These are phyloP conservation scores for Fusarium sp. DNA, from an alignment of 2,329 filamentous ascomycete genomes.

Conservation along the genomic window DNA sequence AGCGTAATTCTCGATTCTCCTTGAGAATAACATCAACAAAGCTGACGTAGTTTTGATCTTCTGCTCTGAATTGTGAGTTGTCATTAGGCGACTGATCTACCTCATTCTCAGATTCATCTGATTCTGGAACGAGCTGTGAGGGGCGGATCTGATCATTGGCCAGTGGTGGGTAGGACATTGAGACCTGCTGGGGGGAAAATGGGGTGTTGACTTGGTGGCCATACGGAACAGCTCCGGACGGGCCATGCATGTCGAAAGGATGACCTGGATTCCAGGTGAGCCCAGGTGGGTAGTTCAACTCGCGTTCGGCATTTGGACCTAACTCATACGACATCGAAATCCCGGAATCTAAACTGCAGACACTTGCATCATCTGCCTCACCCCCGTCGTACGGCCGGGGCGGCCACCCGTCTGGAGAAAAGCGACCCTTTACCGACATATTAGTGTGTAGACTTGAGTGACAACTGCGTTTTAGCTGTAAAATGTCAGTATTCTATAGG, in stretches of 20 bases:
- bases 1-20: neutral
- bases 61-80: neutral
- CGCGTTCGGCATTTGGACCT: neutral
- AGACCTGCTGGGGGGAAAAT: neutral
- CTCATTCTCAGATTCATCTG: neutral
- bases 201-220: neutral
- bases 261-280: neutral
- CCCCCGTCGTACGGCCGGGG: neutral
- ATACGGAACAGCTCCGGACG: neutral
- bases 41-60: too few species aligned
- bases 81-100: neutral
- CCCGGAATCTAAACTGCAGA: neutral
- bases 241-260: neutral
- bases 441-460: neutral
- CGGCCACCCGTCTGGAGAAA: neutral
- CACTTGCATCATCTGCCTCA: too few species aligned
- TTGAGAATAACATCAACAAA: accelerated
- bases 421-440: neutral
- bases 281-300: neutral
- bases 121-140: neutral
- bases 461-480: neutral
- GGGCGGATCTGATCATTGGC: neutral
- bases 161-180: neutral
- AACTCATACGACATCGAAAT: neutral
- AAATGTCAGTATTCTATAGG: neutral